Evolutionary conservation across 1,139 yeast species (phyloP).

Genomic region (Geotrichum bryndzae): DNA sequence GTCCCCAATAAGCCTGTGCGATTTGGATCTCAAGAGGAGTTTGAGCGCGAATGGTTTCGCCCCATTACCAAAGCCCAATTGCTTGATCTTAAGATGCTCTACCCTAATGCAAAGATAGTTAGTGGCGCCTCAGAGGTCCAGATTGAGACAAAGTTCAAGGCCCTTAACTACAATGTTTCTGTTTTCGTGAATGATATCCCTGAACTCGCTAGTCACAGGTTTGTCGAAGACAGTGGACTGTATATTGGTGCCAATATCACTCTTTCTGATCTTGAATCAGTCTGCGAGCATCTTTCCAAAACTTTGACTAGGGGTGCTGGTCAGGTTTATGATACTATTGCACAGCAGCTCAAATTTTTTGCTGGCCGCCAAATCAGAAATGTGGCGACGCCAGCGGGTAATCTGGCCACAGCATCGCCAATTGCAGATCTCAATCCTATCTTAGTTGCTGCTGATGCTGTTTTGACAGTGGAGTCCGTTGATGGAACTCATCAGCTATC

Average conservation of each 20-base stretch:
- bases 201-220: constrained; percentile 35
- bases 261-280: constrained; percentile 37
- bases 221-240: constrained; percentile 37
- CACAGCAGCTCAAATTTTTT: constrained; percentile 41
- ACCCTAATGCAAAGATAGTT: constrained; percentile 40
- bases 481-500: constrained; percentile 25
- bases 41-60: constrained; percentile 36
- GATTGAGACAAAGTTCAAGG: constrained; percentile 42
- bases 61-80: constrained; percentile 39
- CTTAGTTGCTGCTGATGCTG: constrained; percentile 39
- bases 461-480: constrained; percentile 35
- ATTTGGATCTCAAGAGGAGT: constrained; percentile 30
- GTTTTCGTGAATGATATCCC: constrained; percentile 40
- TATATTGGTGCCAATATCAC: constrained; percentile 41
- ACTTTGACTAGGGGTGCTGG: constrained; percentile 24
- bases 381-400: constrained; percentile 46
- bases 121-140: constrained; percentile 46
- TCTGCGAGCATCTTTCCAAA: constrained; percentile 32
- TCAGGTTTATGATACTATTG: constrained; percentile 37
- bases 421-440: constrained; percentile 45
- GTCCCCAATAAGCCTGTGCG: constrained; percentile 32
- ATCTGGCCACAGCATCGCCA: constrained; percentile 46
- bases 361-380: constrained; percentile 46
- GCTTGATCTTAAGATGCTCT: constrained; percentile 32
- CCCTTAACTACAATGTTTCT: constrained; percentile 38